Percentiles rank a stretch among this genome's conserved stretches.
These are phyloP conservation scores for Penicillium sp. DNA, from an alignment of 2,329 filamentous ascomycete species.

Conservation along the genomic window DNA sequence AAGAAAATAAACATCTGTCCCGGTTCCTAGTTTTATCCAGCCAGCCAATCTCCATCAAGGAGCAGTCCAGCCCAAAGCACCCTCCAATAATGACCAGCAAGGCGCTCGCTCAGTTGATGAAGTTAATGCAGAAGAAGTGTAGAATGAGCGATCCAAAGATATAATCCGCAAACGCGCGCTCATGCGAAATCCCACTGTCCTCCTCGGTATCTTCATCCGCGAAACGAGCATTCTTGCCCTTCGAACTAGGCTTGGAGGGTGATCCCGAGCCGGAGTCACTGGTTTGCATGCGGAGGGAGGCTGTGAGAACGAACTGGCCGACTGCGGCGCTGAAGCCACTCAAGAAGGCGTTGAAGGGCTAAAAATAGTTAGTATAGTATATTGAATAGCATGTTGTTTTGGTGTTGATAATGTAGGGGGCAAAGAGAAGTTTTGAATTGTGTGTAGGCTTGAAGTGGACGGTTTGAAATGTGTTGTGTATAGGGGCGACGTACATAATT, in stretches of 20 bases:
- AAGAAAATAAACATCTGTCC: neutral
- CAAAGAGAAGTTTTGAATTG: neutral
- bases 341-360: conserved; percentile 99
- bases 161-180: conserved; percentile 86
- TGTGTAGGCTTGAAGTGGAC: neutral
- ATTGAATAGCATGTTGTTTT: neutral
- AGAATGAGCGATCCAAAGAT: conserved; percentile 91
- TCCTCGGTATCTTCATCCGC: conserved; percentile 25
- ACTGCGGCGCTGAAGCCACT: conserved; percentile 93
- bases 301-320: conserved; percentile 95
- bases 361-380: conserved; percentile 6
- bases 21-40: neutral
- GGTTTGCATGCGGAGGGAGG: conserved; percentile 87
- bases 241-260: conserved; percentile 57
- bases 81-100: neutral
- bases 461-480: neutral
- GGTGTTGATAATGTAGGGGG: neutral
- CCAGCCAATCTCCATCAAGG: neutral
- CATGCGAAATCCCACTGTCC: conserved; percentile 34
- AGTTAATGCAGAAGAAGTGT: conserved; percentile 99
- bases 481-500: conserved; percentile 74
- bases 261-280: conserved; percentile 51
- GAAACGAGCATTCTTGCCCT: conserved; percentile 29
- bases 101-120: conserved; percentile 75
- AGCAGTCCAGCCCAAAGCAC: neutral